Base-by-base conservation (phyloP, 2,329 filamentous ascomycete species). In the Exophiala alcalophila region DNA sequence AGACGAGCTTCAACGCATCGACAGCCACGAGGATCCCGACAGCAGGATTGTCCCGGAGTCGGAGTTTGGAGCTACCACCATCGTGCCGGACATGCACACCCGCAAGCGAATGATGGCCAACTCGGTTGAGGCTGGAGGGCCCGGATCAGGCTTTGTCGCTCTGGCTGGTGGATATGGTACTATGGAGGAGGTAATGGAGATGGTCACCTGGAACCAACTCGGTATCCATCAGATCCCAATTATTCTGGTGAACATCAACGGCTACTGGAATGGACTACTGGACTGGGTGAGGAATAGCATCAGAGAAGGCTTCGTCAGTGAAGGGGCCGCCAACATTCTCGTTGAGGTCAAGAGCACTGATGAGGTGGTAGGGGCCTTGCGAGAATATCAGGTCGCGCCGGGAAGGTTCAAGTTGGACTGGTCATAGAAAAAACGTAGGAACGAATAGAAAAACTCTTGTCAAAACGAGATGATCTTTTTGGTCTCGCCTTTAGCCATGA, bases 51-150 rank as follows among this genome's bases (percentile, higher is more conserved):
- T 67, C 4, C 57, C 58, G 28, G 61, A 69, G 44, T 61, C 61
- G 0, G 65, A 70, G 40, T 98, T 87, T 62, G 92, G 92, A 7
- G 72, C 76, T 29, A 96, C 89, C 9, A 96, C 89, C 0, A 80
- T 96, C 6, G 92, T 97, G 19, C 76, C 81, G 56, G 89, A 96
- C 63, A 98, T 98, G 92, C 92, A 98, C 68, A 90, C 87, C 28
- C 81, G 92, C 52, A 98, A 98, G 73, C 80, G 85, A 56, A 75
- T 92, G 70, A 97, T 98, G 92, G 91, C 90, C 5, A 74, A 81
- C 57, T 85, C 91, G 64, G 89, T 97, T 11, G 77, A 94, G 16
- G 76, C 79, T 14, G 88, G 88, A 18, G 90, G 85, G 0, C 80
- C 83, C 0, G 91, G 91, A 1, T 84, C 81, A 44, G 91, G 91